A percentile compares a stretch with the other conserved stretches of the same genome.
phyloP scores from a whole-genome alignment of 768 basidiomycete species.

The Xerocomus potaroensis region DNA sequence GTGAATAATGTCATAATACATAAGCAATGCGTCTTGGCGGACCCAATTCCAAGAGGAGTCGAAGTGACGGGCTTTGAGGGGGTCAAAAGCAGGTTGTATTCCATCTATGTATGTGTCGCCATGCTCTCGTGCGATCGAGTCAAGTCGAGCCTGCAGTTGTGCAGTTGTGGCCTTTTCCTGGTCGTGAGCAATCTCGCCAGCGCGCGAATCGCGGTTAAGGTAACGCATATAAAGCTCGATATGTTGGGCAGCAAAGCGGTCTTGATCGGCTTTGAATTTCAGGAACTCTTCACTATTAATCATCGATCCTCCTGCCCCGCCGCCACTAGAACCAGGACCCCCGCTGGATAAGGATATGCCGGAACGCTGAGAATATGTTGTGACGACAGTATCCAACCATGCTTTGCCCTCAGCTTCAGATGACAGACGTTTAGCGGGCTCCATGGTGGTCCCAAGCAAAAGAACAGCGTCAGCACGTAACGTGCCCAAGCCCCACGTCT shows the following conservation, averaged over 20 bases:
- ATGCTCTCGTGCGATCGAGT: constrained; percentile 86
- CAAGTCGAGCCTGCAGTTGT: constrained; percentile 79
- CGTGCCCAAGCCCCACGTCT: constrained; percentile 94
- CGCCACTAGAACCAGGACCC: constrained; percentile 55
- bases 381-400: constrained; percentile 86
- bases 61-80: constrained; percentile 95
- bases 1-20: constrained; percentile 99
- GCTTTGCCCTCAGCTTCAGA: constrained; percentile 90
- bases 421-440: constrained; percentile 89
- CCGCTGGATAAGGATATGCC: constrained; percentile 80
- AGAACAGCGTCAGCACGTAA: constrained; percentile 87
- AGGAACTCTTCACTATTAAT: constrained; percentile 99
- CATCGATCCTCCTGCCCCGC: constrained; percentile 66
- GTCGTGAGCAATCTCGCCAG: constrained; percentile 87
- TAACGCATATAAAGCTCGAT: constrained; percentile 97
- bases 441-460: constrained; percentile 85
- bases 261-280: constrained; percentile 92
- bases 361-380: constrained; percentile 80
- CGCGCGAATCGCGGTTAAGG: constrained; percentile 87
- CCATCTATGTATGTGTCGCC: constrained; percentile 93
- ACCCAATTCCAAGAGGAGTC: constrained; percentile 99
- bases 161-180: constrained; percentile 71
- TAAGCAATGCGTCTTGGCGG: constrained; percentile 90
- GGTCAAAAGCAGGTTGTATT: constrained; percentile 91
- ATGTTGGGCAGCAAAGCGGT: constrained; percentile 88